These are phyloP conservation scores for Aureobasidium sp. DNA, from an alignment of 2,329 filamentous ascomycete genomes.

Conservation along the genomic window DNA sequence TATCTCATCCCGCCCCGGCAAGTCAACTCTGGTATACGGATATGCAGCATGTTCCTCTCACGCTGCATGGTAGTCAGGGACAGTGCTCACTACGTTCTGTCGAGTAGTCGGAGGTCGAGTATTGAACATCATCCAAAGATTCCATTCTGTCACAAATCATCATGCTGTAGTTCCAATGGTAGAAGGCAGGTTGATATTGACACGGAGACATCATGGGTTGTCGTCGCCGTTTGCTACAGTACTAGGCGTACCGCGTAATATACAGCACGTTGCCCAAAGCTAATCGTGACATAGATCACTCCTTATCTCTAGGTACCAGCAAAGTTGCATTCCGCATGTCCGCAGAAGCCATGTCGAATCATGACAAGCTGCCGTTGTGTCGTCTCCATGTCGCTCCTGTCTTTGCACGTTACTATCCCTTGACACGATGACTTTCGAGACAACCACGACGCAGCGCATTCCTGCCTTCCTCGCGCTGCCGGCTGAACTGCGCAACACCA, in stretches of 20 bases:
- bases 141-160: not conserved
- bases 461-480: conserved; percentile 43
- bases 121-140: too few relatives aligned
- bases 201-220: not conserved
- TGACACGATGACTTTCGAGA: not conserved
- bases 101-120: not conserved
- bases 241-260: not conserved
- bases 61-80: not conserved
- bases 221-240: not conserved
- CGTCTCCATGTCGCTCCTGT: not conserved
- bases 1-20: not conserved
- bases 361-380: not conserved
- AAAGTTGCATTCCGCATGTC: not conserved
- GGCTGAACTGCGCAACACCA: conserved; percentile 54
- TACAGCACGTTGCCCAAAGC: not conserved
- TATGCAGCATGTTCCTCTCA: not conserved
- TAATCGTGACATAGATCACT: not conserved
- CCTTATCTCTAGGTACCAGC: conserved; percentile 3
- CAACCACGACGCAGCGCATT: conserved; percentile 7
- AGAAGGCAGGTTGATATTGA: not conserved
- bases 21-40: not conserved
- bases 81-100: not conserved
- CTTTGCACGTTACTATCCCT: not conserved
- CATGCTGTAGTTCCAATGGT: not conserved
- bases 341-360: not conserved